Evolutionary conservation across 2,329 filamentous ascomycete genomes (phyloP), one percentile per base, ranked within the genome.

Genomic region (Verticillium longisporum): DNA sequence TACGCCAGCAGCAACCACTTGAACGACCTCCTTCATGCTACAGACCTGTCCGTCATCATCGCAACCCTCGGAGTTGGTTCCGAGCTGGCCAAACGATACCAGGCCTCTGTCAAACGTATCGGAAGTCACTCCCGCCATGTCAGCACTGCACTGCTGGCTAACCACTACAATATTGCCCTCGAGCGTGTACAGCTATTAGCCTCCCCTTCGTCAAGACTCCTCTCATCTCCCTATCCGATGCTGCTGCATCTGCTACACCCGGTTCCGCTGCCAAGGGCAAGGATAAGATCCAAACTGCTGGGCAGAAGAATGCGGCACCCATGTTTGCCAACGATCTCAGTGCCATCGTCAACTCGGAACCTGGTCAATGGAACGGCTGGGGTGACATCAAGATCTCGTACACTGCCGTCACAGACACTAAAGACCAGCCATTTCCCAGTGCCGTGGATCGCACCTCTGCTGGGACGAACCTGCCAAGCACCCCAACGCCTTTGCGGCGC

Each of bases 1-100:
- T 99, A 98, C 74, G 91, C 89, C 63, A 99, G 95, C 79, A 98
- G 94, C 73, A 83, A 88, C 66, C 91, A 96, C 68, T 79, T 99
- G 63, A 95, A 94, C 72, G 88, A 93, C 71, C 83, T 99, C 45
- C 84, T 99, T 62, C 91, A 97, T 74, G 94, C 90, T 55, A 94
- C 91, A 2, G 93, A 90, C 31, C 81, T 94, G 61, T 85, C 87
- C 33, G 82, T 99, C 57, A 81, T 99, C 60, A 87, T 90, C 70
- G 84, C 84, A 34, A 89, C 92, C 9, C 83, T 99, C 54, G 87
- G 90, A 65, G 85, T 99, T 63, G 88, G 88, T 34, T 87, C 94
- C 50, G 90, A 94, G 72, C 81, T 99, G 63, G 94, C 95, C 13
- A 91, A 97, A 75, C 87, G 95, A 68, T 99, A 97, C 68, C 90